phyloP scores from a whole-genome alignment of 768 basidiomycete genomes.

The Chalciporus sphaerocephalus region DNA sequence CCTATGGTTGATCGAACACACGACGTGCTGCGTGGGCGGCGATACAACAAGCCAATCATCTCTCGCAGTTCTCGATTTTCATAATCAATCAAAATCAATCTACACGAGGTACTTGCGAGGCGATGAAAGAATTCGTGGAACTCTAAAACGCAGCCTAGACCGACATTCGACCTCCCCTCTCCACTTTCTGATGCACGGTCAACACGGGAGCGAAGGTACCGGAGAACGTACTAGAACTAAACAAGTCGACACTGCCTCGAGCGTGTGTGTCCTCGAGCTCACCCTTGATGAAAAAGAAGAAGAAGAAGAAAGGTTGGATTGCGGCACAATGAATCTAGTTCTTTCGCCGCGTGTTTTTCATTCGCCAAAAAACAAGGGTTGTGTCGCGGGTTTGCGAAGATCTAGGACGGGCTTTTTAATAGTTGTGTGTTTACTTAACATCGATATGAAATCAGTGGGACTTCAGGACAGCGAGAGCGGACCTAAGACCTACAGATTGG shows the following conservation, averaged over 20 bases:
- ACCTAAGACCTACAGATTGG: background rate
- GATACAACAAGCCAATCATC: no score
- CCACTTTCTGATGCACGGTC: no score
- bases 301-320: no score
- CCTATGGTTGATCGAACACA: no score
- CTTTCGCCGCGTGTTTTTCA: constrained; percentile 8
- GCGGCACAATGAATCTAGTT: background rate
- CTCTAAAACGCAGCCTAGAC: no score
- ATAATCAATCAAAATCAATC: background rate
- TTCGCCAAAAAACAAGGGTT: no score
- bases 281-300: no score
- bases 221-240: background rate
- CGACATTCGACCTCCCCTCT: no score
- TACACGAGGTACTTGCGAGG: constrained; percentile 24
- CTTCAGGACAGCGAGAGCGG: background rate
- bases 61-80: no score
- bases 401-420: constrained; percentile 20
- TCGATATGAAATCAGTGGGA: constrained; percentile 21
- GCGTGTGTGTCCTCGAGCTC: no score
- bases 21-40: no score
- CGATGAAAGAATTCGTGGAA: no score
- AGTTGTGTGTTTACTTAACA: constrained; percentile 2
- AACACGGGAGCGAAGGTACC: background rate
- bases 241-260: background rate
- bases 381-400: constrained; percentile 8